phyloP scores from a whole-genome alignment of 257 asterid genomes.

The Salvia rosmarinus region DNA sequence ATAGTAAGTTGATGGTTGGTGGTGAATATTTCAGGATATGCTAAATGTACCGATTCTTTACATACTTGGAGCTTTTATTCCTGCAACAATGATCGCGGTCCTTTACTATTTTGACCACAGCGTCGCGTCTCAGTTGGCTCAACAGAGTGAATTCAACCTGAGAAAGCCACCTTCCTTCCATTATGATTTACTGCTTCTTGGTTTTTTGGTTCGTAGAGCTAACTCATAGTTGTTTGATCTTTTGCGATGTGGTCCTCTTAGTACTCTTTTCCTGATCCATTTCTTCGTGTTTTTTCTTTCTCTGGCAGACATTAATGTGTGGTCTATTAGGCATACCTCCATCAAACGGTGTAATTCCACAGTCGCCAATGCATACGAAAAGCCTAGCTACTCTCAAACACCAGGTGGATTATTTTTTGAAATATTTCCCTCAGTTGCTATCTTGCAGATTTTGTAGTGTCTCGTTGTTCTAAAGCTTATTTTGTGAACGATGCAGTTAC shows the following conservation, averaged over 20 bases:
- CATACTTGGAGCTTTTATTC: constrained; percentile 82
- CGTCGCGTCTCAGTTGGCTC: constrained; percentile 89
- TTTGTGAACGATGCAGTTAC: constrained; percentile 51
- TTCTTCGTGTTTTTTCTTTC: neutral
- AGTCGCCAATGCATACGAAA: constrained; percentile 94
- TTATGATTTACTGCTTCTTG: constrained; percentile 75
- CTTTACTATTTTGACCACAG: constrained; percentile 95
- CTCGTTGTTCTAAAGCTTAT: constrained; percentile 7
- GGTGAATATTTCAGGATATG: constrained; percentile 69
- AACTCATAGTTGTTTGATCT: constrained; percentile 7
- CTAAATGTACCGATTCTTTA: constrained; percentile 65
- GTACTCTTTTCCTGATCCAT: neutral
- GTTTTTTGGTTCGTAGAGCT: constrained; percentile 64
- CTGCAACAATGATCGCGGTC: constrained; percentile 89
- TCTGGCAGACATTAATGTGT: constrained; percentile 71
- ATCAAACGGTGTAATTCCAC: constrained; percentile 88
- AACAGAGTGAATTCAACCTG: constrained; percentile 83
- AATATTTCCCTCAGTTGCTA: neutral
- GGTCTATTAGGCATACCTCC: constrained; percentile 93
- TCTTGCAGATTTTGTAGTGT: neutral
- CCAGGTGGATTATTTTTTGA: constrained; percentile 52
- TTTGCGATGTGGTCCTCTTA: neutral
- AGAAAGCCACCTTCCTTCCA: constrained; percentile 88
- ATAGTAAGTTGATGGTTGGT: constrained; percentile 11
- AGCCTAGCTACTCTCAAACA: constrained; percentile 88